Evolutionary conservation across 768 basidiomycete species (phyloP).

Genomic region (Trametes cubensis): DNA sequence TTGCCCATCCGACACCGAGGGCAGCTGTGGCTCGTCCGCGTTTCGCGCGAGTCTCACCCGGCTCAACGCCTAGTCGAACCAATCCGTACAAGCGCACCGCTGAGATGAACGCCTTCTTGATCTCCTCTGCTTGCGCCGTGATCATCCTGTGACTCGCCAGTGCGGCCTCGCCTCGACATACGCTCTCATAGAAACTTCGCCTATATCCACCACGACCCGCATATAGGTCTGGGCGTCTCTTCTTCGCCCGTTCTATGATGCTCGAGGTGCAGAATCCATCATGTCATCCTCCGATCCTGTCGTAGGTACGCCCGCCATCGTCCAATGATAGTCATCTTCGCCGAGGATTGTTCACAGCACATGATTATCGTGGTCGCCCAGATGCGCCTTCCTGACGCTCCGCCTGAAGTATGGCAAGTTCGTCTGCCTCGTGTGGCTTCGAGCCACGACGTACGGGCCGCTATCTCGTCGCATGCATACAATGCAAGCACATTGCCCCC

Average conservation of each 20-base stretch:
- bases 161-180: constrained; percentile 16
- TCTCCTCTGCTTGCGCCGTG: neutral
- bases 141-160: constrained; percentile 15
- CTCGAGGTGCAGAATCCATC: constrained; percentile 23
- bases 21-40: constrained; percentile 1
- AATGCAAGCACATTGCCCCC: neutral
- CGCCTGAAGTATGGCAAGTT: constrained; percentile 9
- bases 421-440: constrained; percentile 20
- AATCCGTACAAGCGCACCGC: neutral
- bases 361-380: constrained; percentile 15
- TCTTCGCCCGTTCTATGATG: constrained; percentile 17
- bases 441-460: constrained; percentile 13
- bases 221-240: constrained; percentile 21
- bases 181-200: constrained; percentile 16
- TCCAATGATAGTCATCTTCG: constrained; percentile 16
- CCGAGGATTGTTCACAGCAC: constrained; percentile 20
- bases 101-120: constrained; percentile 6
- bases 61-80: neutral
- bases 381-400: constrained; percentile 19
- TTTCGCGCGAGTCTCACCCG: constrained; percentile 7
- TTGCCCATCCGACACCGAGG: neutral
- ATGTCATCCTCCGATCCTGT: constrained; percentile 29
- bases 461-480: constrained; percentile 9
- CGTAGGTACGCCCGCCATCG: constrained; percentile 19
- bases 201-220: constrained; percentile 6